A percentile compares a stretch with the other conserved stretches of the same genome.
These are phyloP conservation scores for Rhodomyrtus tomentosa DNA, from an alignment of 345 rosid species.

Conservation along the genomic window DNA sequence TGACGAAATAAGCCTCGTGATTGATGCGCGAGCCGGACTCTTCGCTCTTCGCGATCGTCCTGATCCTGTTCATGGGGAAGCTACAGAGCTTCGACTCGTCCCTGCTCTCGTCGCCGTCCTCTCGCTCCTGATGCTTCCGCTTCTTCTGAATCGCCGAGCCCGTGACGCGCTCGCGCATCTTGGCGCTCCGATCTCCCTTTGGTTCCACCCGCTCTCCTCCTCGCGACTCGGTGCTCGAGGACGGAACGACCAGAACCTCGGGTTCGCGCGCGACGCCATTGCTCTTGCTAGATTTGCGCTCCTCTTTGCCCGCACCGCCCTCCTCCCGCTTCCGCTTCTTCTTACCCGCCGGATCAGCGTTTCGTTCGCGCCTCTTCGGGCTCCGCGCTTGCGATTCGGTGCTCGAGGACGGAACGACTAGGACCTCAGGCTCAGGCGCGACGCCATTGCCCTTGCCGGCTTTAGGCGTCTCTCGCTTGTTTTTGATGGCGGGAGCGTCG, in stretches of 20 bases:
- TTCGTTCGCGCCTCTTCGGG: not conserved
- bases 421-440: not conserved
- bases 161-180: not conserved
- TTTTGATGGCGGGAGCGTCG: not conserved
- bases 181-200: not conserved
- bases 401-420: not conserved
- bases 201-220: not conserved
- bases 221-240: conserved; percentile 12
- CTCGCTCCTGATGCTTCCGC: conserved; percentile 5
- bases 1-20: conserved; percentile 62
- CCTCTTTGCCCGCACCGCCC: not conserved
- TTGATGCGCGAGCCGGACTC: conserved; percentile 18
- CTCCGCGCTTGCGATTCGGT: not conserved
- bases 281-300: not conserved
- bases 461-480: not conserved
- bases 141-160: not conserved
- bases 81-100: conserved; percentile 29
- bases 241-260: not conserved
- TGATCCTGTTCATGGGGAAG: conserved; percentile 68
- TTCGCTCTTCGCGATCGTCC: conserved; percentile 51
- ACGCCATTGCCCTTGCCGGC: not conserved
- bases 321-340: not conserved
- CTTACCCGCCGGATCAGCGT: not conserved
- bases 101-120: conserved; percentile 13
- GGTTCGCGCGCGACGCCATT: not conserved